Base-by-base conservation (phyloP, 1,284 basidiomycete genomes). In the Puccinia horiana region DNA sequence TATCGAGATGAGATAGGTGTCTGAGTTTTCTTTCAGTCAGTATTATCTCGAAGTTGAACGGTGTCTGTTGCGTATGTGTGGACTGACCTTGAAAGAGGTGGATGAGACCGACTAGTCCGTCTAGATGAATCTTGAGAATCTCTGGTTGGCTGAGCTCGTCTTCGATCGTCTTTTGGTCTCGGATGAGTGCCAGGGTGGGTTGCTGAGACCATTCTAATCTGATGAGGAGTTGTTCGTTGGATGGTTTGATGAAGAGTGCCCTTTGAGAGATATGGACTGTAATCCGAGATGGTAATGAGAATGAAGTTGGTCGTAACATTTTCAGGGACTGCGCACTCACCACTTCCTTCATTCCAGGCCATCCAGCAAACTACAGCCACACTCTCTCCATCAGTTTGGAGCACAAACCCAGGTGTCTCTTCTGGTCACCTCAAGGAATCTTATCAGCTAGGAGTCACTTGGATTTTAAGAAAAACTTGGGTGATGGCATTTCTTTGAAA, bases 1-100 rank as follows among this genome's bases (percentile, higher is more conserved):
- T 44, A 79, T 79, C 4, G 69, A 37, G 32, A 79, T 70, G 35
- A 79, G 65, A 58, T 79, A 79, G 47, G 77, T 69, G 40, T 79
- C 77, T 79, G n/a, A 20, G 42, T 75, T 23, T 12, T 23, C 2
- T 63, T 6, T 23, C 35, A 8, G 20, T 40, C 9, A 18, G 18
- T 26, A n/a, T 12, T 29, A 26, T 61, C 58, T 37, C 20, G 23
- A 42, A 5, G 52, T 26, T 42, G 42, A 18, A 40, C n/a, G 9
- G 40, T 40, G 14, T 29, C 37, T 76, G 5, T n/a, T 35, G n/a
- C n/a, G n/a, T 23, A 18, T 47, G 6, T 61, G 2, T 69, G 35
- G 42, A 70, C 77, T 54, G 20, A 79, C 77, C 77, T 26, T 79
- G 77, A 58, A 79, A 79, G 20, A 79, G 37, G 26, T 79, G 44